phyloP scores from a whole-genome alignment of 192 early-diverging fungal species.

The Coemansia sp. region DNA sequence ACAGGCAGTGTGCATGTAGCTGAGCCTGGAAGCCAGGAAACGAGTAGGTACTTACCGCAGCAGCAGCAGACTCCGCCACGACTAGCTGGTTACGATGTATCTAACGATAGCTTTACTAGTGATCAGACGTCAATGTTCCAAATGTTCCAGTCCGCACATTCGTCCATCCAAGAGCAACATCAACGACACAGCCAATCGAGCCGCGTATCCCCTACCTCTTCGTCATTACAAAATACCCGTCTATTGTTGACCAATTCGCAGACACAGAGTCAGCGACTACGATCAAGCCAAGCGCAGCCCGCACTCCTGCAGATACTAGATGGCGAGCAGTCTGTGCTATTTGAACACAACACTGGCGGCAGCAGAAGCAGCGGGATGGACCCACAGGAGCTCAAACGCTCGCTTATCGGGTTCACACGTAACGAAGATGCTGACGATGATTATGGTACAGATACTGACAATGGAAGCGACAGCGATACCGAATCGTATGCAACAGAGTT shows the following conservation, averaged over 20 bases:
- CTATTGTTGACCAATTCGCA: neutral
- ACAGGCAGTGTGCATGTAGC: neutral
- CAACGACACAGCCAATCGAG: neutral
- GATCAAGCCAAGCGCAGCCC: slow-evolving; percentile 17
- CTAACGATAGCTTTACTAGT: slow-evolving; percentile 29
- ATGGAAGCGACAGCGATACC: slow-evolving; percentile 7
- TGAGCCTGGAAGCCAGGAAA: neutral
- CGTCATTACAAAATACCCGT: slow-evolving; percentile 9
- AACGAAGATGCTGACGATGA: slow-evolving; percentile 18
- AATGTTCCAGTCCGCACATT: slow-evolving; percentile 32
- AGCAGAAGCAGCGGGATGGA: neutral
- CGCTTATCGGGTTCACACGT: slow-evolving; percentile 22
- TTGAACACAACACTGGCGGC: neutral
- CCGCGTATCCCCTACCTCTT: neutral
- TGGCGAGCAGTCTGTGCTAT: slow-evolving; percentile 18
- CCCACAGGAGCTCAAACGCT: slow-evolving; percentile 1
- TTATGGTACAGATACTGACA: neutral
- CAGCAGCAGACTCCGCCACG: neutral
- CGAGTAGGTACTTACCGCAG: neutral
- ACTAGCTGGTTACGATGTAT: neutral
- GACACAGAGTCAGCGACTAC: neutral
- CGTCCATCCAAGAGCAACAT: slow-evolving; percentile 23
- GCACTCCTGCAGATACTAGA: slow-evolving; percentile 25
- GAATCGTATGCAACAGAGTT: slow-evolving; percentile 51
- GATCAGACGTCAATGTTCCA: slow-evolving; percentile 26